Conservation (phyloP, 148 eudicot species). For the Bassia scoparia region DNA sequence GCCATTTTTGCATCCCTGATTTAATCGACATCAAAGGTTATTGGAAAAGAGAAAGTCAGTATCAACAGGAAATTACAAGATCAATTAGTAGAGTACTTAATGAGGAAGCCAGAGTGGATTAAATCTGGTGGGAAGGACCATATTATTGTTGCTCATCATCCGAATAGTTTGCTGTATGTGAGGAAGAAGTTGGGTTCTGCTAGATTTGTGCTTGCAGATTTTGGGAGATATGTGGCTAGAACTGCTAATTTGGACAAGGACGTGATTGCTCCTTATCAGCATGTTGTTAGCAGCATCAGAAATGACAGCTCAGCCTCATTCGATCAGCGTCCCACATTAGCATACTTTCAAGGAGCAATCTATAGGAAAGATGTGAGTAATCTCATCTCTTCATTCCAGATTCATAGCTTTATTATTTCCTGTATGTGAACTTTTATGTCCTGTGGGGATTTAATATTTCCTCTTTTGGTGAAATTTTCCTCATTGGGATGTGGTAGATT, state of each 20-base stretch:
- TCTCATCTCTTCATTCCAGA: constrained; percentile 5
- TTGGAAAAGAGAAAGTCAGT: constrained; percentile 47
- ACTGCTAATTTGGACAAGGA: constrained; percentile 83
- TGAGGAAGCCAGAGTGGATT: constrained; percentile 66
- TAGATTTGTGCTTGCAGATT: constrained; percentile 82
- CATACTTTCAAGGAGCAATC: constrained; percentile 91
- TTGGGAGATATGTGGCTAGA: constrained; percentile 65
- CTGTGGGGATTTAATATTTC: neutral
- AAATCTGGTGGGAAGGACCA: constrained; percentile 65
- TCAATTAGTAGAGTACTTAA: constrained; percentile 61
- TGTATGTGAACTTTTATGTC: neutral
- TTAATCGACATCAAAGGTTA: constrained; percentile 66
- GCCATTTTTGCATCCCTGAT: constrained; percentile 91
- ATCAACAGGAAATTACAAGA: constrained; percentile 57
- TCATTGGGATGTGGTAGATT: neutral
- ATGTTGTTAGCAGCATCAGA: constrained; percentile 56
- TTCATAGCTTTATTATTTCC: neutral
- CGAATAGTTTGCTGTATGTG: constrained; percentile 75
- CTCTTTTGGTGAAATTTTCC: neutral
- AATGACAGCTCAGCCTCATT: constrained; percentile 48
- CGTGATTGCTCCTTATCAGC: constrained; percentile 91
- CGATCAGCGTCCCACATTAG: constrained; percentile 60
- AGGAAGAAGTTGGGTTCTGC: constrained; percentile 66
- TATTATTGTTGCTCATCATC: constrained; percentile 84
- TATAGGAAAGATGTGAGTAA: constrained; percentile 88